phyloP scores from a whole-genome alignment of 2,329 filamentous ascomycete species.

The Trichophyton verrucosum region DNA sequence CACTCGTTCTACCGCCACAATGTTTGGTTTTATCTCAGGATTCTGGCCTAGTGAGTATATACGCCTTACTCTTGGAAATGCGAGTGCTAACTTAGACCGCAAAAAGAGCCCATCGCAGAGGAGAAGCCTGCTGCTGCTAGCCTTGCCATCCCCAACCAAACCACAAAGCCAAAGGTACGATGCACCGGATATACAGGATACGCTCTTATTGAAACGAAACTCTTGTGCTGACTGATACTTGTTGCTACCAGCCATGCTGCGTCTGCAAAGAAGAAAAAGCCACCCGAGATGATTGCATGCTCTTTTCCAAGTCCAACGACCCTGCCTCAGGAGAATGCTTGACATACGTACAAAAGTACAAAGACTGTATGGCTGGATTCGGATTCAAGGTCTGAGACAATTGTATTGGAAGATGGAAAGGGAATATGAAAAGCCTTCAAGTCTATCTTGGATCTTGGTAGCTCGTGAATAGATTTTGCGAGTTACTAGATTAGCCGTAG shows the following conservation, averaged over 20 bases:
- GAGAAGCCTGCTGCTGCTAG: background rate
- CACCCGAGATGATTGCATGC: conserved; percentile 93
- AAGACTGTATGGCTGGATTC: conserved; percentile 81
- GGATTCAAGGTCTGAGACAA: conserved; percentile 55
- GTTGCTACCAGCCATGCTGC: conserved; percentile 64
- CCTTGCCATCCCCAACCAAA: background rate
- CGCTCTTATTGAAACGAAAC: background rate
- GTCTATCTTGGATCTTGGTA: background rate
- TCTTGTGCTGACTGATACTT: background rate
- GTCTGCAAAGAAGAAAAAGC: conserved; percentile 95
- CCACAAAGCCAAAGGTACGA: conserved; percentile 3
- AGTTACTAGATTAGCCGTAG: background rate
- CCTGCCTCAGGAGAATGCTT: conserved; percentile 67
- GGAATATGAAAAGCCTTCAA: background rate
- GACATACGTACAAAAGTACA: conserved; percentile 72
- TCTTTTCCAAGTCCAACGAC: conserved; percentile 77
- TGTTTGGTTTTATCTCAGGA: background rate
- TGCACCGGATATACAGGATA: background rate
- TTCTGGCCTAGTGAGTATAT: background rate
- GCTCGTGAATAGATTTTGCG: background rate
- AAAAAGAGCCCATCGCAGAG: background rate
- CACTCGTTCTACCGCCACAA: background rate
- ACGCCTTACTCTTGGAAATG: background rate
- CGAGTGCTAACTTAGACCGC: background rate
- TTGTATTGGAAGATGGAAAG: background rate